Conservation (phyloP, 2,329 filamentous ascomycete genomes). For the Zasmidium angulare region DNA sequence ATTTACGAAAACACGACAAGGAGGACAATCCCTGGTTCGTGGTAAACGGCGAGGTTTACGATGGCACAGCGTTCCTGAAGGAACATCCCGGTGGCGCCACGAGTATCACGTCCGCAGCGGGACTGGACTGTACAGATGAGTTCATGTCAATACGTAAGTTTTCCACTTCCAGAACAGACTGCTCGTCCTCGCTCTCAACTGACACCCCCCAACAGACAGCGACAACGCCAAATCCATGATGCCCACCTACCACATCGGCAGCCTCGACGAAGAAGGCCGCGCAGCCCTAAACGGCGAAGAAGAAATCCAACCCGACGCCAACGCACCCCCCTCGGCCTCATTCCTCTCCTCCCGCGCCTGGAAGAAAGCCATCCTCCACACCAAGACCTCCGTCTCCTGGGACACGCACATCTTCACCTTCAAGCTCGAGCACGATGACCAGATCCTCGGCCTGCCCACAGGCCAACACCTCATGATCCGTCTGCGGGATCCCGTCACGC, state of each 20-base stretch:
- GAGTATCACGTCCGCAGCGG: conserved; percentile 81
- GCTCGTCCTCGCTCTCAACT: neutral
- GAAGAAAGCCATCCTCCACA: conserved; percentile 69
- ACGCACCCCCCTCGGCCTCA: conserved; percentile 49
- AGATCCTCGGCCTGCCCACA: conserved; percentile 73
- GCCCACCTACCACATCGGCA: conserved; percentile 79
- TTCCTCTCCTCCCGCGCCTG: conserved; percentile 74
- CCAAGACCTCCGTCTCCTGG: conserved; percentile 68
- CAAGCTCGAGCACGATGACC: conserved; percentile 68
- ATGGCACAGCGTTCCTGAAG: conserved; percentile 77
- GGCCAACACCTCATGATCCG: conserved; percentile 88
- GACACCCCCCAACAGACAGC: conserved; percentile 61
- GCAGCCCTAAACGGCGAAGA: conserved; percentile 52
- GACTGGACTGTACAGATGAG: conserved; percentile 78
- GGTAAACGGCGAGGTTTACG: conserved; percentile 83
- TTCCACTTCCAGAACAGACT: neutral
- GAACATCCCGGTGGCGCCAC: conserved; percentile 83
- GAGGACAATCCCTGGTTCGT: conserved; percentile 80
- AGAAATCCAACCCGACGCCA: conserved; percentile 42
- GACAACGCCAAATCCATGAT: conserved; percentile 93
- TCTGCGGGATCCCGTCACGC: conserved; percentile 67
- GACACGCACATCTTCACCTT: conserved; percentile 84
- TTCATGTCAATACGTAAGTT: conserved; percentile 86
- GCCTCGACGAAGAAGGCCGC: conserved; percentile 62
- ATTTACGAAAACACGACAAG: conserved; percentile 67